Percentiles rank a stretch among this genome's conserved stretches.
Evolutionary conservation across 2,329 filamentous ascomycete species (phyloP).

Genomic region (Penicillium sclerotiorum): DNA sequence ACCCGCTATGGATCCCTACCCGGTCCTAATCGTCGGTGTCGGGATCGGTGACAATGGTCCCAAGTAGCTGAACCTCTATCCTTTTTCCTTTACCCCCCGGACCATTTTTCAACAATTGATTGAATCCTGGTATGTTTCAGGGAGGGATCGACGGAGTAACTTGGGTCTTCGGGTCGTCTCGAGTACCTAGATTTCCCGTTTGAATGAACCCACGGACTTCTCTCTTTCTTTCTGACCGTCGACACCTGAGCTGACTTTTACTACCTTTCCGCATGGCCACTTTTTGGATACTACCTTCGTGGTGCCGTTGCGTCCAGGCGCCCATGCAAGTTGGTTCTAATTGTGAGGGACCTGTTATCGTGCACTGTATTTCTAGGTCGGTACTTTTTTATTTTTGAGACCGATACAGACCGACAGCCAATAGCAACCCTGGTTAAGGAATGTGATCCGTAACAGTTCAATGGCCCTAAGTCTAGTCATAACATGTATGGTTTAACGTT

Average conservation of each 20-base stretch:
- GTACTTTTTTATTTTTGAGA: neutral
- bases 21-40: slow-evolving; percentile 28
- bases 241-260: slow-evolving; percentile 10
- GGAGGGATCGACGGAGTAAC: slow-evolving; percentile 15
- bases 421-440: too few relatives aligned
- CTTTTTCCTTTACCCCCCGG: neutral
- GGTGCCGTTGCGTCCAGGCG: slow-evolving; percentile 17
- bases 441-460: too few relatives aligned
- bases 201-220: too few relatives aligned
- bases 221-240: neutral
- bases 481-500: too few relatives aligned
- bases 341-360: neutral
- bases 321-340: slow-evolving; percentile 9
- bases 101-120: neutral
- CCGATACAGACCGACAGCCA: too few relatives aligned
- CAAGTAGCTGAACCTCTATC: slow-evolving; percentile 8
- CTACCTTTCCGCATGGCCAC: slow-evolving; percentile 7
- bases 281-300: slow-evolving; percentile 15
- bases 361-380: neutral
- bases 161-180: too few relatives aligned
- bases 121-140: slow-evolving; percentile 16
- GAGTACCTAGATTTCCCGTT: too few relatives aligned
- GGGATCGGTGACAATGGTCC: neutral
- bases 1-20: neutral
- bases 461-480: too few relatives aligned